Evolutionary conservation across 2,329 filamentous ascomycete genomes (phyloP), one percentile per base, ranked within the genome.

Genomic region (Paecilomyces variotii): DNA sequence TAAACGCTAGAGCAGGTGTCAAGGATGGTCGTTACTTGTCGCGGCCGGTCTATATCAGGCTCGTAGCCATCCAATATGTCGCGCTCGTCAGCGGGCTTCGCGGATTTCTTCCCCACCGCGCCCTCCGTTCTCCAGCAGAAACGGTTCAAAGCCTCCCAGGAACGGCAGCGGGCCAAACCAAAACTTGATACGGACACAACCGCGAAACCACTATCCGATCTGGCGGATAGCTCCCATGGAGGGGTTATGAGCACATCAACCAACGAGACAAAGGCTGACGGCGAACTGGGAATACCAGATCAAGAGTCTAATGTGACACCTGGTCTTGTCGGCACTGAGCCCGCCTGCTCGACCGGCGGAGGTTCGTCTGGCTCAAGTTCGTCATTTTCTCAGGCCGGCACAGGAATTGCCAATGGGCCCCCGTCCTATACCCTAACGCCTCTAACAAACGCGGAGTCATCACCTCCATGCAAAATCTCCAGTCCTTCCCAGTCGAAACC

Each of bases 21-120:
- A 70, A 76, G 72, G 72, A 76, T 76, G 74, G 71, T 75, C 72
- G 67, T 68, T 68, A 63, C 63, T 70, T 65, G 65, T 68, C 62
- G 66, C 63, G 66, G 63, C 60, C 59, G 58, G 65, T 67, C 64
- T 60, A 64, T 70, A 62, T 69, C 64, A 69, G 72, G 73, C 72
- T 72, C 70, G 65, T 76, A 76, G 74, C 74, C 74, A 70, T 67
- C 65, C 81, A 86, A 79, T 79, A 90, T 89, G 88, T 90, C 90
- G 85, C 90, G 89, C 80, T 84, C 87, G 74, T 82, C 83, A 76
- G 87, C 88, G 80, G 87, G 87, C 79, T 92, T 91, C 82, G 89
- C 88, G 78, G 86, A 91, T 78, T 94, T 91, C 82, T 92, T 91
- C 76, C 89, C 88, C 67, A 85, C 87, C 72, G 89, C 88, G 71